Percentiles rank a stretch among this genome's conserved stretches.
phyloP scores from a whole-genome alignment of 345 rosid species.

The Syzygium jambos region DNA sequence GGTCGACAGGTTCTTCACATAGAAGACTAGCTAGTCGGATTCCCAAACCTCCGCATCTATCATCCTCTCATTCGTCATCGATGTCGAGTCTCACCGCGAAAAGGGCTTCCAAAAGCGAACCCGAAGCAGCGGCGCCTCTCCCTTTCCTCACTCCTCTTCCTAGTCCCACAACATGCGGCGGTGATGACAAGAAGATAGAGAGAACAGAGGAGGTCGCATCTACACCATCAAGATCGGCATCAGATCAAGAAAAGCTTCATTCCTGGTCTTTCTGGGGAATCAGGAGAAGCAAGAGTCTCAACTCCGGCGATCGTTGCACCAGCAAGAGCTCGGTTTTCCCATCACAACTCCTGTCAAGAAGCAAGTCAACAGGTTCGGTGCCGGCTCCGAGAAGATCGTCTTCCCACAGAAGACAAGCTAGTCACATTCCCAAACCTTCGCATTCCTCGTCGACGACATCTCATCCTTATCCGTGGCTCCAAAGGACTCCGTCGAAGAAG shows the following conservation, averaged over 20 bases:
- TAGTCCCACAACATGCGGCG: not conserved
- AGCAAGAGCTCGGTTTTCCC: constrained; percentile 43
- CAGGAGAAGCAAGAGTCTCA: constrained; percentile 66
- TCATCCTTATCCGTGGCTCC: constrained; percentile 27
- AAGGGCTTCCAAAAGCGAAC: not conserved
- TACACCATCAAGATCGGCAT: not conserved
- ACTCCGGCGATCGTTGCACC: constrained; percentile 19
- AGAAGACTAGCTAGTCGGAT: not conserved
- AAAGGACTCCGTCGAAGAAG: constrained; percentile 40
- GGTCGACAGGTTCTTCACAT: constrained; percentile 42
- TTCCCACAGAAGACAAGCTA: not conserved
- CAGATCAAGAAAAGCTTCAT: constrained; percentile 17
- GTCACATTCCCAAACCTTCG: not conserved
- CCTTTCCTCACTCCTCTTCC: not conserved
- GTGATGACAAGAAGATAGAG: not conserved
- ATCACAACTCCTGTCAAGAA: constrained; percentile 51
- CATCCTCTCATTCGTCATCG: constrained; percentile 4
- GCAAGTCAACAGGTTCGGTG: constrained; percentile 64
- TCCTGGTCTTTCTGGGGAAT: constrained; percentile 71
- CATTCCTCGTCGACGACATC: constrained; percentile 10
- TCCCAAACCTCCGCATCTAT: not conserved
- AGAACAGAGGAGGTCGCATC: not conserved
- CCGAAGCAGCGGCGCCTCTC: not conserved
- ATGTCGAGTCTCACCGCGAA: not conserved
- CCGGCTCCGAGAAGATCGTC: constrained; percentile 15